A percentile compares a stretch with the other conserved stretches of the same genome.
These are phyloP conservation scores for Picea sitchensis DNA, from an alignment of 75 land plant species.

Conservation along the genomic window DNA sequence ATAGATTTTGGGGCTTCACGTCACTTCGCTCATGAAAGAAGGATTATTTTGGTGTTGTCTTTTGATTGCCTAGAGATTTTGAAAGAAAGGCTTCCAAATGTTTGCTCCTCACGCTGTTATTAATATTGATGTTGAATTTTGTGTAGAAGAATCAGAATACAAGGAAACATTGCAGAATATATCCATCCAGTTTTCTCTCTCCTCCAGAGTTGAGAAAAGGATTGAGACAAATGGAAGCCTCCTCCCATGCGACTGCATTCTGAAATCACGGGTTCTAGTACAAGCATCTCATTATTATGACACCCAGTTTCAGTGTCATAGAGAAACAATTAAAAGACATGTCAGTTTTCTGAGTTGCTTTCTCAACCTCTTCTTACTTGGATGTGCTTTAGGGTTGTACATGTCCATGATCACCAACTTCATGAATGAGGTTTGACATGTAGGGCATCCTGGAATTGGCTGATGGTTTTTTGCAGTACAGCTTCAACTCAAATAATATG, in stretches of 20 bases:
- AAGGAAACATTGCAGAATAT: not conserved
- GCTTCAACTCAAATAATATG: not conserved
- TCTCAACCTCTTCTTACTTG: constrained; percentile 5
- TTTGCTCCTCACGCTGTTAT: not conserved
- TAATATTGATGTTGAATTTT: not conserved
- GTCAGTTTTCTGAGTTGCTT: not conserved
- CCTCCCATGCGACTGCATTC: not conserved
- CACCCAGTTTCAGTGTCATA: not conserved
- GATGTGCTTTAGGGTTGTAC: constrained; percentile 9
- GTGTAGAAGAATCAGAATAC: constrained; percentile 1
- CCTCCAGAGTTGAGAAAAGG: not conserved
- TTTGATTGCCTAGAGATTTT: constrained; percentile 4
- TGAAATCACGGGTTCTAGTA: not conserved
- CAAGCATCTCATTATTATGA: not conserved
- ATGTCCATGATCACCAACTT: constrained; percentile 10
- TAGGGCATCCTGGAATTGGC: constrained; percentile 4
- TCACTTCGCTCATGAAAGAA: not conserved
- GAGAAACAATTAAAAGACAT: not conserved
- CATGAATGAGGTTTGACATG: constrained; percentile 9
- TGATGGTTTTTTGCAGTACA: constrained; percentile 8
- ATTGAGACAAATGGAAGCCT: not conserved
- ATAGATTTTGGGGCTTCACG: not conserved
- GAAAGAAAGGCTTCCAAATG: not conserved
- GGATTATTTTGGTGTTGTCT: not conserved
- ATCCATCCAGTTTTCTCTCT: not conserved